Base-by-base conservation (phyloP, 371 early-diverging fungal genomes). In the Mucor circinelloides region DNA sequence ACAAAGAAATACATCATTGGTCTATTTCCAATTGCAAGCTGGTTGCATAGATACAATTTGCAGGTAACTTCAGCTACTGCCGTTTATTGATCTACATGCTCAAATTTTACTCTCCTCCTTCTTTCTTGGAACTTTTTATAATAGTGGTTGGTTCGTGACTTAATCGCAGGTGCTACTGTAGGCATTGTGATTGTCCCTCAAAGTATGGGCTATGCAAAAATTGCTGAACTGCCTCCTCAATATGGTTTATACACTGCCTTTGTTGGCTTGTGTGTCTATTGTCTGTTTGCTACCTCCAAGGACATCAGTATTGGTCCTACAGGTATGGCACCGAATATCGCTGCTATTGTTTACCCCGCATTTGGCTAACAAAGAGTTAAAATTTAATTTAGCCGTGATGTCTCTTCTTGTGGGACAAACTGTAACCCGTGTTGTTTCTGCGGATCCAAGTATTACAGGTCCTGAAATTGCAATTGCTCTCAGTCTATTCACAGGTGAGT, bases 221-320 rank as follows among this genome's bases (percentile, higher is more conserved):
- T 97, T 15, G 95, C 94, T 3, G 76, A 79, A 30, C 78, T 96
- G 19, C 91, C 93, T 19, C 86, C 90, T 30, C 84, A 95, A 75
- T 93, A 93, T 70, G 97, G 95, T 6, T 82, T 96, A 38, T 96
- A 96, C 42, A 78, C 81, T 64, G 81, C 78, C 13, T 92, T 94
- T 70, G 84, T 94, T 48, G 94, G 96, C 57, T 82, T 89, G 10
- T 76, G 91, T 42, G 71, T 93, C 27, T 96, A 96, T 73, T 85
- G 83, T 58, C 73, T 94, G 30, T 91, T 95, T 74, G 94, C 91
- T 36, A 94, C 95, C 0, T 90, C 93, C 38, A 92, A 93, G 69
- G 95, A 94, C 70, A 92, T 94, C 27, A 91, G 92, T 25, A 91
- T 95, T 60, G 95, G 97, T 17, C 93, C 95, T 0, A 93, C 94